A percentile compares a stretch with the other conserved stretches of the same genome.
These are phyloP conservation scores for Xylaria nigripes DNA, from an alignment of 495 filamentous ascomycete species.

Conservation along the genomic window DNA sequence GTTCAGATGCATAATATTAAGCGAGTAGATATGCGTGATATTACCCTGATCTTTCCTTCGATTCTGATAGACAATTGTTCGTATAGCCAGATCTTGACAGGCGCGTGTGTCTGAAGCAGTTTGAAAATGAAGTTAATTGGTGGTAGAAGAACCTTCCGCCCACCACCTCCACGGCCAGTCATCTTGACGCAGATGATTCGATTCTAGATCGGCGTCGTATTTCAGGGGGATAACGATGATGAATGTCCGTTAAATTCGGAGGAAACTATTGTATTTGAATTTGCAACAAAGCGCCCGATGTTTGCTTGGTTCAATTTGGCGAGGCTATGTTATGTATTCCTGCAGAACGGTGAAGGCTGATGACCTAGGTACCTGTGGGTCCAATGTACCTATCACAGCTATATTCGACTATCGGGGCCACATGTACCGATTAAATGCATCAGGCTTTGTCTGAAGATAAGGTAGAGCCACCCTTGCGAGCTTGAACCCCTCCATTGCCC, in stretches of 20 bases:
- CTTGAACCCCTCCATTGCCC: background rate
- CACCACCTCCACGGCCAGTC: conserved; percentile 72
- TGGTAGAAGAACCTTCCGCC: conserved; percentile 83
- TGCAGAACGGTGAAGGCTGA: background rate
- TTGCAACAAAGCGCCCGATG: background rate
- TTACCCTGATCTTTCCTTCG: conserved; percentile 86
- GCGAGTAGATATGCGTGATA: conserved; percentile 13
- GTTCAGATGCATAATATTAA: background rate
- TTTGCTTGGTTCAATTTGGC: conserved; percentile 13
- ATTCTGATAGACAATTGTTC: conserved; percentile 91
- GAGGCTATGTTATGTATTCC: conserved; percentile 9
- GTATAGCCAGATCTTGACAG: conserved; percentile 91
- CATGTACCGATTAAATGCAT: background rate
- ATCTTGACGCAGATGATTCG: conserved; percentile 40
- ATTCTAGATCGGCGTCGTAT: background rate
- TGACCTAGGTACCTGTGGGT: no score
- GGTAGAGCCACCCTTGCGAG: no score
- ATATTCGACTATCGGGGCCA: background rate
- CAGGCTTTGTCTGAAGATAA: background rate
- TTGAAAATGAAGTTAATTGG: conserved; percentile 99
- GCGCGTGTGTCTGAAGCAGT: conserved; percentile 71
- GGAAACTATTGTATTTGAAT: background rate
- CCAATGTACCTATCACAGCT: no score
- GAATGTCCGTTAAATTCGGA: background rate
- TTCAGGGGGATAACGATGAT: background rate